Conservation (phyloP, 169 alveolate genomes). For the Cryptosporidium viatorum region DNA sequence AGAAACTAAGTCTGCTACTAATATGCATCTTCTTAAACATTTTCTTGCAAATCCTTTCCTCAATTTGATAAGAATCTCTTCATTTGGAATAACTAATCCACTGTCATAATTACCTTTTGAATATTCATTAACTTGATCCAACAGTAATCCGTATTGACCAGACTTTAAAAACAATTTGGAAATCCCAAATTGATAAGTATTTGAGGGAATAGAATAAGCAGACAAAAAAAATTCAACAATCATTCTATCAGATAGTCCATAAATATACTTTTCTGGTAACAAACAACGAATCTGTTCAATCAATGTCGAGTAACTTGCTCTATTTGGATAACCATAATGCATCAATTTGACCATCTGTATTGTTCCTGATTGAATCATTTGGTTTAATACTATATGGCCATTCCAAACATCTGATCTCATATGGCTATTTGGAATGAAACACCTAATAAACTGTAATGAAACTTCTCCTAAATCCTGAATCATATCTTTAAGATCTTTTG, state of each 20-base stretch:
- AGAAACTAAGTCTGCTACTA: constrained; percentile 47
- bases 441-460: constrained; percentile 78
- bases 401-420: constrained; percentile 75
- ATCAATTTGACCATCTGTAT: constrained; percentile 77
- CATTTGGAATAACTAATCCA: constrained; percentile 23
- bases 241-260: constrained; percentile 70
- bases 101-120: constrained; percentile 48
- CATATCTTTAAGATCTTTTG: constrained; percentile 77
- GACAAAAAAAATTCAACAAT: constrained; percentile 64
- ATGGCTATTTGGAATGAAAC: constrained; percentile 78
- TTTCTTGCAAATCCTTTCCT: constrained; percentile 30
- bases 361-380: constrained; percentile 77
- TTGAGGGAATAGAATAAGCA: constrained; percentile 51
- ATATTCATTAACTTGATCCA: constrained; percentile 62
- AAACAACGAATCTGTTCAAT: constrained; percentile 38
- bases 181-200: constrained; percentile 67
- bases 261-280: constrained; percentile 72
- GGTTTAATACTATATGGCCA: constrained; percentile 68
- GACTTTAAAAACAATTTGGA: constrained; percentile 66
- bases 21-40: constrained; percentile 46
- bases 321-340: constrained; percentile 79
- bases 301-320: constrained; percentile 68
- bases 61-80: constrained; percentile 7
- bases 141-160: constrained; percentile 66
- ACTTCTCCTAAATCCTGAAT: constrained; percentile 76